A percentile compares a stretch with the other conserved stretches of the same genome.
These are phyloP conservation scores for Talaromyces sp. DNA, from an alignment of 2,329 filamentous ascomycete species.

Conservation along the genomic window DNA sequence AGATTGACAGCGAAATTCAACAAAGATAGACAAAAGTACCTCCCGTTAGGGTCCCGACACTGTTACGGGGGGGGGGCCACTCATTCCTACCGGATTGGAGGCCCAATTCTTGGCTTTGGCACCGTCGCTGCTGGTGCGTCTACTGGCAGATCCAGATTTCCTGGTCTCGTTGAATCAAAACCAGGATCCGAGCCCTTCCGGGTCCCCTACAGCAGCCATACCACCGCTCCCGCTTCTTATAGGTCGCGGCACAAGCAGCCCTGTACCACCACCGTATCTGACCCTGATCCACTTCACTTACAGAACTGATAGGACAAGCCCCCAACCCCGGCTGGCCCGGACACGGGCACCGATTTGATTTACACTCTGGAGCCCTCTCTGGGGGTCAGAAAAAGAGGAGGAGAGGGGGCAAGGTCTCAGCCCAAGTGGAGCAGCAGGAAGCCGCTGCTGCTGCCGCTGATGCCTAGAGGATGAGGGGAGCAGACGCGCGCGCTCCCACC, in stretches of 20 bases:
- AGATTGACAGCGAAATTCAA: no score
- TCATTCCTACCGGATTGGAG: not conserved
- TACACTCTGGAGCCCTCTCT: not conserved
- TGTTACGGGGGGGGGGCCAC: no score
- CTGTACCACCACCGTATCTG: conserved; percentile 23
- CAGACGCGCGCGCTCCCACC: not conserved
- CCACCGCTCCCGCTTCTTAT: conserved; percentile 19
- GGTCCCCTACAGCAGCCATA: conserved; percentile 10
- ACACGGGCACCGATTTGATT: conserved; percentile 15
- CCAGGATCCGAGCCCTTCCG: conserved; percentile 28
- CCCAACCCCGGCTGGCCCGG: conserved; percentile 22
- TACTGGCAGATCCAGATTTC: conserved; percentile 8
- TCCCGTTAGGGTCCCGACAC: no score
- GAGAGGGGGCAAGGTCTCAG: not conserved
- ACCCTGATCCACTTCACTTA: conserved; percentile 15
- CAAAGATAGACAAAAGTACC: no score
- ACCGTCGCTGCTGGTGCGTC: conserved; percentile 5
- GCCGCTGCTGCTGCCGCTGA: conserved; percentile 6
- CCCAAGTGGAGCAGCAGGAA: conserved; percentile 1
- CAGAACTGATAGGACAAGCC: conserved; percentile 9
- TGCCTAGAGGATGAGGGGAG: not conserved
- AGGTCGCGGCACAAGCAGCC: conserved; percentile 22
- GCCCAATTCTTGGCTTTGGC: conserved; percentile 11
- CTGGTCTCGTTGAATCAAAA: conserved; percentile 6
- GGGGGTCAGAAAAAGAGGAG: not conserved